Evolutionary conservation across 2,329 filamentous ascomycete species (phyloP).

Genomic region (Aspergillus felis): DNA sequence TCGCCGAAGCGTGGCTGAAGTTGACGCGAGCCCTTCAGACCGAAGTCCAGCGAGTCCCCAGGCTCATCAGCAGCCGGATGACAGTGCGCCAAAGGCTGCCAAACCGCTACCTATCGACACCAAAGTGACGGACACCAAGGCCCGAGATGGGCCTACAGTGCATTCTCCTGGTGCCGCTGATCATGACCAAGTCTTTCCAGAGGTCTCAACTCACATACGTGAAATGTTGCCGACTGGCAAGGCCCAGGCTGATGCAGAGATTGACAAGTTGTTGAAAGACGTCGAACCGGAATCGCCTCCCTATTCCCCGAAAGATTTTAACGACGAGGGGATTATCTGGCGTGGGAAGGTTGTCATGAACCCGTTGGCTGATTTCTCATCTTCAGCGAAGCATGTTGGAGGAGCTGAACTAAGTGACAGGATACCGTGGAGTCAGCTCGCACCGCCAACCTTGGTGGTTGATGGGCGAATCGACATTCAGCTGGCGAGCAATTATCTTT

Average conservation of each 20-base stretch:
- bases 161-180: constrained; percentile 62
- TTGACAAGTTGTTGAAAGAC: constrained; percentile 81
- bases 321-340: constrained; percentile 72
- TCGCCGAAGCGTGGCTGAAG: constrained; percentile 38
- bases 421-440: constrained; percentile 69
- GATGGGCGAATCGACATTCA: constrained; percentile 71
- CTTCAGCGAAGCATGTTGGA: constrained; percentile 76
- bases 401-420: constrained; percentile 71
- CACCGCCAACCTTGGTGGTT: constrained; percentile 63
- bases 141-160: constrained; percentile 80
- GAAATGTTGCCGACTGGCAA: constrained; percentile 44
- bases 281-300: constrained; percentile 76
- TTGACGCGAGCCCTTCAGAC: constrained; percentile 23
- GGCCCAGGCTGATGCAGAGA: constrained; percentile 70
- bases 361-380: constrained; percentile 69
- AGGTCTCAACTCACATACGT: constrained; percentile 34
- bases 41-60: constrained; percentile 27
- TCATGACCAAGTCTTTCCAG: constrained; percentile 43
- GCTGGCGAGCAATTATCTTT: constrained; percentile 86
- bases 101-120: constrained; percentile 34
- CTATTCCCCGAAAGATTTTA: constrained; percentile 75
- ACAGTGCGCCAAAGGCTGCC: constrained; percentile 8
- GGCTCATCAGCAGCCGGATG: constrained; percentile 19
- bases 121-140: constrained; percentile 48
- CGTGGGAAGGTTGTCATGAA: constrained; percentile 72